Base-by-base conservation (phyloP, 768 basidiomycete species). In the Amanita pseudoporphyria region DNA sequence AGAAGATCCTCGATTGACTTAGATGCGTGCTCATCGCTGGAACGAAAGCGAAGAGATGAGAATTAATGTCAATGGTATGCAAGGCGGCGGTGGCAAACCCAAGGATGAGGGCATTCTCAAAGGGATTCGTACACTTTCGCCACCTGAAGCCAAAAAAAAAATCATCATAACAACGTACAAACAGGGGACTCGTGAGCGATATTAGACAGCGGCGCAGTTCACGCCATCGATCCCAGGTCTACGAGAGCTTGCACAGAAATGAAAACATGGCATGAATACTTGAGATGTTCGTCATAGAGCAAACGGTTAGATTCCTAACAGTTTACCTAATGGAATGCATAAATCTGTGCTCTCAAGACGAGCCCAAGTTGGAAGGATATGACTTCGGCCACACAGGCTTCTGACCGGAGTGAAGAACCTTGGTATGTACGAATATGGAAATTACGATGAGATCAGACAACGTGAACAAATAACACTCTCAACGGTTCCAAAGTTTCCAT, bases 81-180 rank as follows among this genome's bases (percentile, higher is more conserved):
- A 28, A 28, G 26, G 49, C 33, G 49, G 41, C 49, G 49, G 49
- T 43, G 49, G 49, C 49, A 21, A 50, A 39, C 32, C 40, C 40
- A 42, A 36, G 35, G 22, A 39, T 9, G 48, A 33, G 21, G 30
- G 21, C 30, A 36, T 33, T 50, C 49, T 43, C 24, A 19, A 43
- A 26, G 21, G 40, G 49, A 50, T 50, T 50, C 49, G 30, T 50
- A 24, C 33, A 50, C 35, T 43, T 24, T 32, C 16, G 49, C 49
- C 49, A 50, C 49, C 9, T 39, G 49, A 35, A n/a, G 38, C 24
- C 24, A 12, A 31, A 38, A 39, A 43, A 50, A 43, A 30, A 30
- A 32, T 28, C 13, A 13, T n/a, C 24, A 43, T 42, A n/a, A 49
- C 16, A 33, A 14, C 13, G 38, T n/a, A 41, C 39, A 30, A 32